Base-by-base conservation (phyloP, 2,329 filamentous ascomycete species). In the Diaporthe humulicola region DNA sequence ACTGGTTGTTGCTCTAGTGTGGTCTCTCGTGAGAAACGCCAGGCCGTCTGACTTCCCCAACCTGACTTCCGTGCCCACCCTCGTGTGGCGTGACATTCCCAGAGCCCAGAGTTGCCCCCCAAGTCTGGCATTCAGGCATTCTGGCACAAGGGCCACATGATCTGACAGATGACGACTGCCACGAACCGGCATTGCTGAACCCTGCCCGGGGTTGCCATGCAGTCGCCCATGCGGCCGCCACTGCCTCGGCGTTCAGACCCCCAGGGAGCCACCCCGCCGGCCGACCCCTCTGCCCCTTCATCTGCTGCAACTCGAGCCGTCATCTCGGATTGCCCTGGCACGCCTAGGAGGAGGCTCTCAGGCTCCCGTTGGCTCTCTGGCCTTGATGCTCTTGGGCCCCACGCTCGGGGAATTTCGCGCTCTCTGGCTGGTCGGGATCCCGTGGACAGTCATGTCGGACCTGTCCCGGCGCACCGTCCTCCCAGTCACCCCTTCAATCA, bases 41-140 rank as follows among this genome's bases (percentile, higher is more conserved):
- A 67, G 64, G 45, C 45, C 64, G 64, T 69, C 64, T 45, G 64
- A 69, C 64, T 69, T 69, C 64, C 64, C 64, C 64, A 69, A 54
- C 64, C 15, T 52, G 48, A 54, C 64, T 69, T 69, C 64, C 64
- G 64, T 69, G 64, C 64, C 64, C 64, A 69, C 45, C 64, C 64
- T 38, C 38, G 64, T 4, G 8, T 67, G 64, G 64, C 64, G 30
- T 67, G 64, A 67, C 45, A 67, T 52, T 67, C 30, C 45, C 36
- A 15, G 50, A 52, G 64, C 64, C 45, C 48, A 54, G 64, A 69
- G 48, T 69, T 33, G n/a, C n/a, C n/a, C 38, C 14, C 33, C 28
- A 33, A 40, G 33, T 69, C 33, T 54, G 48, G n/a, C 45, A 40
- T 38, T 54, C 64, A 38, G 61, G 28, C 42, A 19, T 38, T 54